Conservation (phyloP, 2,329 filamentous ascomycete species). For the Teratosphaeria epicoccoides region DNA sequence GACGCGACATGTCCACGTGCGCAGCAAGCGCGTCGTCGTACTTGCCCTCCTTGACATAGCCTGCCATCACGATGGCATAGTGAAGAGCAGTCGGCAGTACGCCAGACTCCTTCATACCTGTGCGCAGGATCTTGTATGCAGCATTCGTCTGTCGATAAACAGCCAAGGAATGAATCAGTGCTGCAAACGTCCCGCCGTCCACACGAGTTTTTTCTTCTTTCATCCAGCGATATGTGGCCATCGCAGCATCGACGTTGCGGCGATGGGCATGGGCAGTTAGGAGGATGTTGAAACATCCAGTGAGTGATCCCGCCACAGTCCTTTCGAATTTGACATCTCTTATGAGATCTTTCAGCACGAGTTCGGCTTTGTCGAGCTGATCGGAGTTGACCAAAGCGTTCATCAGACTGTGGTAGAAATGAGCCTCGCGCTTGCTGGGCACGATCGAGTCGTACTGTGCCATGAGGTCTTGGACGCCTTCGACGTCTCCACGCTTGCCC, state of each 20-base stretch:
- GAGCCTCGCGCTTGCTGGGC: slow-evolving; percentile 40
- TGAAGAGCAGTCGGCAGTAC: slow-evolving; percentile 38
- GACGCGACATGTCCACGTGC: slow-evolving; percentile 34
- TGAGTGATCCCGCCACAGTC: slow-evolving; percentile 40
- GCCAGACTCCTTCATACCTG: slow-evolving; percentile 40
- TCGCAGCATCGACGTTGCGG: slow-evolving; percentile 46
- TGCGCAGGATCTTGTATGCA: slow-evolving; percentile 44
- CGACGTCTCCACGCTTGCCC: slow-evolving; percentile 61
- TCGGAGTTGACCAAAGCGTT: slow-evolving; percentile 47
- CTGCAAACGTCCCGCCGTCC: slow-evolving; percentile 49
- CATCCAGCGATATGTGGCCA: slow-evolving; percentile 48
- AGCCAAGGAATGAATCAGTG: slow-evolving; percentile 49
- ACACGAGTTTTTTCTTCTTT: slow-evolving; percentile 38
- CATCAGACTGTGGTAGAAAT: slow-evolving; percentile 56
- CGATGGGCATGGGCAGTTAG: slow-evolving; percentile 57
- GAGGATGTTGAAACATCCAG: slow-evolving; percentile 68
- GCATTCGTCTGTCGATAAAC: slow-evolving; percentile 43
- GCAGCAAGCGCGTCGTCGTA: slow-evolving; percentile 41
- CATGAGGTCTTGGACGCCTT: slow-evolving; percentile 56
- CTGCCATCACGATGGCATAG: slow-evolving; percentile 44
- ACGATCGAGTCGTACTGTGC: slow-evolving; percentile 46
- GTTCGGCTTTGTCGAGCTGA: slow-evolving; percentile 31
- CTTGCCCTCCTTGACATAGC: slow-evolving; percentile 33
- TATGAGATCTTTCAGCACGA: slow-evolving; percentile 35
- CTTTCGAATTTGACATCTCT: slow-evolving; percentile 26